Base-by-base conservation (phyloP, 2,329 filamentous ascomycete species). In the Chrysoporthe austroafricana region DNA sequence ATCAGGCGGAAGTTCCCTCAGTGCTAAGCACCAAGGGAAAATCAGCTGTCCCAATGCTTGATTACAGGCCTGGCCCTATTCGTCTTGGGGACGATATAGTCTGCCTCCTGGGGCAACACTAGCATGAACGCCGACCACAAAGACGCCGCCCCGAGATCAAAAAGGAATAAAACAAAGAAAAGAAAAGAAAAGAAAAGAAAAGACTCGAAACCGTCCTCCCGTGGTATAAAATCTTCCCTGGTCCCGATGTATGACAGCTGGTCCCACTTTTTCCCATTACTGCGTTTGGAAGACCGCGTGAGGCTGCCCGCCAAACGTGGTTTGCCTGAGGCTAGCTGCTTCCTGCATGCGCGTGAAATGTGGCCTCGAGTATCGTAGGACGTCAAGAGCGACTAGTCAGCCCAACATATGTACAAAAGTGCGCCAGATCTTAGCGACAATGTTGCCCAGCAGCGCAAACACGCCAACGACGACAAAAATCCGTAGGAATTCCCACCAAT, bases 401-500 rank as follows among this genome's bases (percentile, higher is more conserved):
- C 52, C 39, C 42, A 58, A 58, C 5, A 59, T 39, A 14, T 48
- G 52, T 7, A 57, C 54, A 57, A 66, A 48, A 43, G 61, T 64
- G 44, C 64, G 56, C 71, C 73, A 76, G 13, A 72, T 66, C 69
- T 75, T 78, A 2, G 76, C 66, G 16, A 79, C 59, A 34, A 78
- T 67, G 34, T 77, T 80, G 72, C 81, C 81, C 13, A 84, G 50
- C 66, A 86, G 72, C 2, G 73, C 80, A 50, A 80, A 79, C 4
- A 79, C 77, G 8, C 81, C 84, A 16, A 85, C 72, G 59, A 88
- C 81, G 34, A 79, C 77, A 64, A 85, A 88, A 8, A 89, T 80
- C 72, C 85, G 82, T 44, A 85, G 69, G 68, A 88, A 84, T 72
- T 90, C 87, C 76, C 82, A 86, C 62, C 82, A 82, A 63, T 83